A percentile compares a stretch with the other conserved stretches of the same genome.
phyloP scores from a whole-genome alignment of 306 rosid genomes.

The Prunus kanzakura region DNA sequence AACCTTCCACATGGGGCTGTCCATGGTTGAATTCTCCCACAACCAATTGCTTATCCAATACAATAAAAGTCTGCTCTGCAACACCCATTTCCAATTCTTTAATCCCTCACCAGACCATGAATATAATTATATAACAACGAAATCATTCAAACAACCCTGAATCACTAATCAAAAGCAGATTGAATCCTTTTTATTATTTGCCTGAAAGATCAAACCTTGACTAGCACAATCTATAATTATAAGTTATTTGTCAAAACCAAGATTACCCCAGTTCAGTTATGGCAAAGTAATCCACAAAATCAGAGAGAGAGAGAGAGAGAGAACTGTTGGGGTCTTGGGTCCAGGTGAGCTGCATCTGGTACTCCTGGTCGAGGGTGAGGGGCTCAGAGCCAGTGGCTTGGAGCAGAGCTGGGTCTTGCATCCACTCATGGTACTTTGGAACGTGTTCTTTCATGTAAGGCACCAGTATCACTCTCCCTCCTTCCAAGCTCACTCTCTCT shows the following conservation, averaged over 20 bases:
- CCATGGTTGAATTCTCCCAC: conserved; percentile 66
- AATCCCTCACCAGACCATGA: neutral
- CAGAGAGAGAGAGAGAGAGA: conserved; percentile 21
- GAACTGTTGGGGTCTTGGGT: conserved; percentile 68
- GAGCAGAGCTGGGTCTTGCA: conserved; percentile 78
- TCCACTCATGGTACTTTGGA: conserved; percentile 77
- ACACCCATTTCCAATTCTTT: conserved; percentile 20
- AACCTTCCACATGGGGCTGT: conserved; percentile 72
- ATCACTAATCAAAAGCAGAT: neutral
- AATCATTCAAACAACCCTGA: neutral
- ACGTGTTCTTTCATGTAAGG: conserved; percentile 86
- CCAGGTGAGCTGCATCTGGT: conserved; percentile 87
- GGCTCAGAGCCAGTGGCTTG: conserved; percentile 90
- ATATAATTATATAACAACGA: neutral
- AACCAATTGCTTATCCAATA: conserved; percentile 66
- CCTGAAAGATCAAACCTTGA: conserved; percentile 8
- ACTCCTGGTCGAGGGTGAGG: conserved; percentile 75
- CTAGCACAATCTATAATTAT: neutral
- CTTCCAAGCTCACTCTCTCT: conserved; percentile 58
- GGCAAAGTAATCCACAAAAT: neutral
- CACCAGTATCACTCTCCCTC: conserved; percentile 63
- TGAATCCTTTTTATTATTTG: neutral
- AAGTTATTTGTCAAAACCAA: neutral
- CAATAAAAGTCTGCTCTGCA: conserved; percentile 80
- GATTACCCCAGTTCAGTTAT: conserved; percentile 12